A percentile compares a stretch with the other conserved stretches of the same genome.
Evolutionary conservation across 1,284 basidiomycete species (phyloP).

Genomic region (Moniliella sp.): DNA sequence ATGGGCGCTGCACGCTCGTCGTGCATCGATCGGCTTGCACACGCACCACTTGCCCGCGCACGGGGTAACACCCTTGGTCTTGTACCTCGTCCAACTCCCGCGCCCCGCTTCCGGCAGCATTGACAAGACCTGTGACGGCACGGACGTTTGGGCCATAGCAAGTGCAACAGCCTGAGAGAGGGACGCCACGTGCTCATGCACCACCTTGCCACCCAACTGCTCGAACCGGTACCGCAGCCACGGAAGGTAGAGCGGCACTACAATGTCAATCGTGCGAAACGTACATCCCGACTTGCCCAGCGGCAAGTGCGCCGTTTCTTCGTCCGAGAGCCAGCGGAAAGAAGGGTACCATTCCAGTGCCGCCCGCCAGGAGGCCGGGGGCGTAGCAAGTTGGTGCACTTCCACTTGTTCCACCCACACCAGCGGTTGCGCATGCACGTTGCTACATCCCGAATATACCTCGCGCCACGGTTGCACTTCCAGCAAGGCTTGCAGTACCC

Average conservation of each 20-base stretch:
- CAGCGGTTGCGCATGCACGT: constrained; percentile 6
- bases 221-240: constrained; percentile 10
- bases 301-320: neutral
- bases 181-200: constrained; percentile 3
- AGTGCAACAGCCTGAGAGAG: constrained; percentile 1
- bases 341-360: constrained; percentile 18
- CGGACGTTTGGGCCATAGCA: neutral
- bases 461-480: neutral
- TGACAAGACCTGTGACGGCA: constrained; percentile 5
- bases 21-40: constrained; percentile 15
- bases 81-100: constrained; percentile 6
- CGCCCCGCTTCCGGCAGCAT: constrained; percentile 13
- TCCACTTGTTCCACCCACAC: constrained; percentile 22
- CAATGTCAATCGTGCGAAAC: constrained; percentile 16
- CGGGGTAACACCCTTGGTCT: constrained; percentile 8
- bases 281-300: constrained; percentile 6
- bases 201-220: constrained; percentile 9
- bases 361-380: constrained; percentile 3
- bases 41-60: constrained; percentile 19
- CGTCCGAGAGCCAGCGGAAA: constrained; percentile 3
- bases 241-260: constrained; percentile 15
- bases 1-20: neutral
- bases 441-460: neutral
- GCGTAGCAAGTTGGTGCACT: constrained; percentile 4
- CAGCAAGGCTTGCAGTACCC: constrained; percentile 1